Conservation (phyloP, 2,329 filamentous ascomycete species). For the Calonectria pauciramosa region DNA sequence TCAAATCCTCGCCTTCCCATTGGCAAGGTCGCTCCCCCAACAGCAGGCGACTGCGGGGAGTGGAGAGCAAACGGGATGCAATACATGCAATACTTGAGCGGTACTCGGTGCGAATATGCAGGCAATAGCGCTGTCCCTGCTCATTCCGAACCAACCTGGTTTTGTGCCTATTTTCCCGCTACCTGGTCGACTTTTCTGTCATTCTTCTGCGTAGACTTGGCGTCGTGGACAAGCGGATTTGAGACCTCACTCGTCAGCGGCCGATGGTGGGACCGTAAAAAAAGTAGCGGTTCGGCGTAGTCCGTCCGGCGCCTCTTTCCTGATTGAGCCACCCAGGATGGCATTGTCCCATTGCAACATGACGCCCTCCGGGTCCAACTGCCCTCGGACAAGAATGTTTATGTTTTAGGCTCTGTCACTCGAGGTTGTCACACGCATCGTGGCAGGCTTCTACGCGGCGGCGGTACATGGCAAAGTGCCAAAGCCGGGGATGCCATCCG, state of each 20-base stretch:
- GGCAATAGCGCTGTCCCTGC: conserved; percentile 15
- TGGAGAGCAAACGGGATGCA: not conserved
- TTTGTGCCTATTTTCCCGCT: not conserved
- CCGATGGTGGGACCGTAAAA: conserved; percentile 16
- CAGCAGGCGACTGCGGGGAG: conserved; percentile 12
- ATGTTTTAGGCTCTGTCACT: conserved; percentile 12
- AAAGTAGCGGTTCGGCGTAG: conserved; percentile 30
- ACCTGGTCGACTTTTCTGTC: conserved; percentile 4
- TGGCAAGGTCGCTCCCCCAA: not conserved
- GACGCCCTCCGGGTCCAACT: conserved; percentile 11
- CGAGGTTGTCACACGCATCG: not conserved
- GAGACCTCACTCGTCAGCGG: not conserved
- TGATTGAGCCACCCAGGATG: conserved; percentile 18
- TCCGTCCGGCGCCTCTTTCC: conserved; percentile 35
- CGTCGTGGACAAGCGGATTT: not conserved
- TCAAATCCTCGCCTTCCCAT: conserved; percentile 11
- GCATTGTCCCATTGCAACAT: not conserved
- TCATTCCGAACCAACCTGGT: conserved; percentile 5
- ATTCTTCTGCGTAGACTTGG: not conserved
- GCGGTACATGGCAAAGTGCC: not conserved
- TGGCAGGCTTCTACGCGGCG: not conserved
- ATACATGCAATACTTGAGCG: not conserved
- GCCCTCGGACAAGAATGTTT: not conserved
- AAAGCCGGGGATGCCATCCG: conserved; percentile 19
- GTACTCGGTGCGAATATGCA: conserved; percentile 21